Conservation (phyloP, 2,329 filamentous ascomycete genomes). For the Ilyonectria robusta region DNA sequence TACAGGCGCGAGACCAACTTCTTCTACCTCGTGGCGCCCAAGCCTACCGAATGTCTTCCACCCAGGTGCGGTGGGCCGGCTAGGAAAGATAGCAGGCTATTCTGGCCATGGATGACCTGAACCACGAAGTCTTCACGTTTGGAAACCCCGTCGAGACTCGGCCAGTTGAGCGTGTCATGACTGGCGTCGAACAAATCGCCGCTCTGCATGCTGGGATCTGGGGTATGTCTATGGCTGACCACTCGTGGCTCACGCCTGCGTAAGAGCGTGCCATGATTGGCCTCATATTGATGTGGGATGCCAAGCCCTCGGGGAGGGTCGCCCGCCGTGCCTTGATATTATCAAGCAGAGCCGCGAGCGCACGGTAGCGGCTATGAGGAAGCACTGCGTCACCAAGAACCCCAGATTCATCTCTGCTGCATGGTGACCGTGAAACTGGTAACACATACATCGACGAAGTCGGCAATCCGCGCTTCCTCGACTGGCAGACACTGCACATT, state of each 20-base stretch:
- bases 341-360: constrained; percentile 19
- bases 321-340: constrained; percentile 14
- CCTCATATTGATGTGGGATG: constrained; percentile 22
- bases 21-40: constrained; percentile 15
- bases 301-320: background rate
- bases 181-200: constrained; percentile 27
- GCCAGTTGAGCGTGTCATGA: constrained; percentile 11
- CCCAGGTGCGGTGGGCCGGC: constrained; percentile 21
- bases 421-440: constrained; percentile 32
- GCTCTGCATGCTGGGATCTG: constrained; percentile 29
- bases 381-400: constrained; percentile 27
- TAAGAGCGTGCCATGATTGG: constrained; percentile 29
- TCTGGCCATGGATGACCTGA: constrained; percentile 29
- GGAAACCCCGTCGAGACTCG: constrained; percentile 13
- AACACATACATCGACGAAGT: constrained; percentile 26
- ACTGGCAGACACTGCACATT: constrained; percentile 31
- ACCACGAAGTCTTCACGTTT: constrained; percentile 14
- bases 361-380: constrained; percentile 9
- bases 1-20: constrained; percentile 12
- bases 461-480: constrained; percentile 26
- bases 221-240: constrained; percentile 4
- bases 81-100: constrained; percentile 22
- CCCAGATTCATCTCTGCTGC: constrained; percentile 24
- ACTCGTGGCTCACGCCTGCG: constrained; percentile 16
- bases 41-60: background rate